These are phyloP conservation scores for Daedaleopsis nitida DNA, from an alignment of 768 basidiomycete species.

Conservation along the genomic window DNA sequence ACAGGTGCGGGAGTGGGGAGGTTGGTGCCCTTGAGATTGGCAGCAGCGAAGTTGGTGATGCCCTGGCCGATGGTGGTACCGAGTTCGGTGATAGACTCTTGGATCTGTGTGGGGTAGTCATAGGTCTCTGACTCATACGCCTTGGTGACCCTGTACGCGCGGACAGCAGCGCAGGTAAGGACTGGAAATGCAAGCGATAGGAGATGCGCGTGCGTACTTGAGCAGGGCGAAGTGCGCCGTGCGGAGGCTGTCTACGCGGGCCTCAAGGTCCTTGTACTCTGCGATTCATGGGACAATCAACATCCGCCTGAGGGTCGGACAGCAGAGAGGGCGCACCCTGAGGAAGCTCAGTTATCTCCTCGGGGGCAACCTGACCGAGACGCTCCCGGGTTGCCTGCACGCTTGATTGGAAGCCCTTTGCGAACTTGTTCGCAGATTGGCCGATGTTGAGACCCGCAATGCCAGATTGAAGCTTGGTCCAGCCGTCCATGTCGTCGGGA, in stretches of 20 bases:
- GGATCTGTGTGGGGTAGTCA: slow-evolving; percentile 88
- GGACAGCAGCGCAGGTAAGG: background rate
- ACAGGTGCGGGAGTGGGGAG: slow-evolving; percentile 73
- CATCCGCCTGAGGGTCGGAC: background rate
- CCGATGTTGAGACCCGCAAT: slow-evolving; percentile 67
- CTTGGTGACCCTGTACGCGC: slow-evolving; percentile 67
- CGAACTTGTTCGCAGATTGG: slow-evolving; percentile 72
- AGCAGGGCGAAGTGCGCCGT: slow-evolving; percentile 74
- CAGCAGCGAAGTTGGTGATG: slow-evolving; percentile 82
- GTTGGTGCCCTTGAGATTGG: slow-evolving; percentile 87
- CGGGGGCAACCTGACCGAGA: slow-evolving; percentile 84
- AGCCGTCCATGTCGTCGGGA: slow-evolving; percentile 44
- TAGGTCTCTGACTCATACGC: slow-evolving; percentile 89
- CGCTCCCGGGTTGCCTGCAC: slow-evolving; percentile 88
- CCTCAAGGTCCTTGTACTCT: slow-evolving; percentile 97
- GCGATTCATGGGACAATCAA: slow-evolving; percentile 11
- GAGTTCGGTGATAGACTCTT: slow-evolving; percentile 77
- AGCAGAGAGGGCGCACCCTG: slow-evolving; percentile 52
- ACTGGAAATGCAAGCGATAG: slow-evolving; percentile 1
- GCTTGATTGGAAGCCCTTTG: slow-evolving; percentile 79
- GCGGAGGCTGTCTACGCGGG: slow-evolving; percentile 89
- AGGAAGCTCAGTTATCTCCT: slow-evolving; percentile 94
- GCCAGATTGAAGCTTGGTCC: slow-evolving; percentile 70
- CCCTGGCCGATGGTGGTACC: slow-evolving; percentile 70
- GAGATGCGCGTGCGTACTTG: slow-evolving; percentile 56